These are phyloP conservation scores for Trypanosoma boissoni DNA, from an alignment of 208 protist genomes.

Conservation along the genomic window DNA sequence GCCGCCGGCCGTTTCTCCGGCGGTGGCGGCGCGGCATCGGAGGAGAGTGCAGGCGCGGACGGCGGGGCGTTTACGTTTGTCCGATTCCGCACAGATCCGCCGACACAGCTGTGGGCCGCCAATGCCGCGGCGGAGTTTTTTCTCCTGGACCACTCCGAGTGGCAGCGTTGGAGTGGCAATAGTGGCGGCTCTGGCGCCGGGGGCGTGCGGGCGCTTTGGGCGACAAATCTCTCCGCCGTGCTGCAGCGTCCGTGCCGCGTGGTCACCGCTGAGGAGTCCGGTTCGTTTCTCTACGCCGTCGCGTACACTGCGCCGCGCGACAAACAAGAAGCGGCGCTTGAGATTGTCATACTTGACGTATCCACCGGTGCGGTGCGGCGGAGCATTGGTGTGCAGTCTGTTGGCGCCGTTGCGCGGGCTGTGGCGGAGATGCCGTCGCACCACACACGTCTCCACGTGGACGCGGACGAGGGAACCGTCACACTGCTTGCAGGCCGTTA, in stretches of 20 bases:
- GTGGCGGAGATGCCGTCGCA: slow-evolving; percentile 40
- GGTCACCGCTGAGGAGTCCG: slow-evolving; percentile 42
- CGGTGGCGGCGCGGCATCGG: not conserved
- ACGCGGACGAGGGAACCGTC: slow-evolving; percentile 40
- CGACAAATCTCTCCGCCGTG: slow-evolving; percentile 44
- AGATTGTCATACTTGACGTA: slow-evolving; percentile 53
- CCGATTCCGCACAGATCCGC: slow-evolving; percentile 37
- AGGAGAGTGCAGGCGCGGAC: not conserved
- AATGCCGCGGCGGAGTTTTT: slow-evolving; percentile 59
- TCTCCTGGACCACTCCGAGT: slow-evolving; percentile 36
- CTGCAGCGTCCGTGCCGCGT: slow-evolving; percentile 40
- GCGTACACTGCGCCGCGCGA: slow-evolving; percentile 26
- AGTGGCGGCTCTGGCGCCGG: not conserved
- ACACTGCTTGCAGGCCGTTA: slow-evolving; percentile 54
- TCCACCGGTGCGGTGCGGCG: slow-evolving; percentile 50
- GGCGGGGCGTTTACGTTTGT: slow-evolving; percentile 45
- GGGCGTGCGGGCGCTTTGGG: slow-evolving; percentile 39
- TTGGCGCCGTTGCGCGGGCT: slow-evolving; percentile 41
- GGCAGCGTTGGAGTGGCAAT: not conserved
- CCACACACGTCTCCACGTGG: slow-evolving; percentile 55
- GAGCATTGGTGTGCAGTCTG: slow-evolving; percentile 53
- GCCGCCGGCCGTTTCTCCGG: not conserved
- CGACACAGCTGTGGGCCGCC: slow-evolving; percentile 43
- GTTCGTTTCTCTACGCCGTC: slow-evolving; percentile 42
- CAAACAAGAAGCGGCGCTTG: slow-evolving; percentile 25